Percentiles rank a stretch among this genome's conserved stretches.
phyloP scores from a whole-genome alignment of 2,329 filamentous ascomycete species.

The Talaromyces piceae region DNA sequence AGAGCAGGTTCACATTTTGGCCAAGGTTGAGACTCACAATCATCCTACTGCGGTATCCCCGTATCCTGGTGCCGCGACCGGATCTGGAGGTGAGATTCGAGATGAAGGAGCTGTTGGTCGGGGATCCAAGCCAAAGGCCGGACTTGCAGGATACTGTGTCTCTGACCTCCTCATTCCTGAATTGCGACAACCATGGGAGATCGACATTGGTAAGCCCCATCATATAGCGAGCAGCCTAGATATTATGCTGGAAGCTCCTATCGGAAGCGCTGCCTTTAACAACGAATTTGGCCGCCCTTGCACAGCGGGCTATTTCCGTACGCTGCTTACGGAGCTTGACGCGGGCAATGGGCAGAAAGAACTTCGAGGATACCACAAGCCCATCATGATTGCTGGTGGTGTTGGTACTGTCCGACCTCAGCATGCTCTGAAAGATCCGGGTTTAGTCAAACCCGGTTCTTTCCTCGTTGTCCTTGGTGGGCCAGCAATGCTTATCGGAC shows the following conservation, averaged over 20 bases:
- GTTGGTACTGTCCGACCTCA: conserved; percentile 86
- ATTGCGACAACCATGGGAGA: conserved; percentile 77
- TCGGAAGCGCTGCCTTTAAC: conserved; percentile 92
- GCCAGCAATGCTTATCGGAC: conserved; percentile 93
- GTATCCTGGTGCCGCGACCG: conserved; percentile 87
- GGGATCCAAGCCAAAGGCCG: conserved; percentile 87
- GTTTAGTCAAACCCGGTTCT: conserved; percentile 75
- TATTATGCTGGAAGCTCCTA: conserved; percentile 96
- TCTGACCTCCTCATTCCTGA: conserved; percentile 88
- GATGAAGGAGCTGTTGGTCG: conserved; percentile 91
- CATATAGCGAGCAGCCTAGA: conserved; percentile 92
- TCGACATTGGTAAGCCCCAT: conserved; percentile 77
- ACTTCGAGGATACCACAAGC: conserved; percentile 90
- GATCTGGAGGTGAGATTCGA: conserved; percentile 89
- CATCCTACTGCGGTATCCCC: conserved; percentile 94
- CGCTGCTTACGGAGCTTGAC: conserved; percentile 64
- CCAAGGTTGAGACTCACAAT: conserved; percentile 97
- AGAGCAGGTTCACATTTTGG: conserved; percentile 78
- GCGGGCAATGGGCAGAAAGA: conserved; percentile 58
- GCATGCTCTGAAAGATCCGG: conserved; percentile 77
- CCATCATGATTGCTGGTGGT: conserved; percentile 96
- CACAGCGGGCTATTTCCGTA: conserved; percentile 84
- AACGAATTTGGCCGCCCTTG: conserved; percentile 94
- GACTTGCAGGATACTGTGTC: conserved; percentile 86
- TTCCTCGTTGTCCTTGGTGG: conserved; percentile 89